Evolutionary conservation across 805 yeast species (phyloP).

Genomic region (Candida germanica): DNA sequence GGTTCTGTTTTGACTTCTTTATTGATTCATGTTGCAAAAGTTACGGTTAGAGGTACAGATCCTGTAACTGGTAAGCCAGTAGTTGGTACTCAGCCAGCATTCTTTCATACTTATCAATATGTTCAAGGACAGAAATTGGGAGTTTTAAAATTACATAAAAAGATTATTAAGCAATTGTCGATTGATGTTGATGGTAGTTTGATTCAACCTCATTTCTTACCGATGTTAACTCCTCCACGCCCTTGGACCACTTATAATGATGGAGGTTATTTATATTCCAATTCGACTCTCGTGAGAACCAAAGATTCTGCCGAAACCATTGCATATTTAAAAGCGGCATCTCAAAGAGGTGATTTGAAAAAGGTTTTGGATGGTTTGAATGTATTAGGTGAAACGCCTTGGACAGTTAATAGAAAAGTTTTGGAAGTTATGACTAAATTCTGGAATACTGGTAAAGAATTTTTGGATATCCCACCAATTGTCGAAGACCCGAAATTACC

Average conservation of each 20-base stretch:
- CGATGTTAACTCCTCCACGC: slow-evolving; percentile 89
- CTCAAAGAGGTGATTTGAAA: slow-evolving; percentile 61
- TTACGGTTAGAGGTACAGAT: slow-evolving; percentile 74
- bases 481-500: slow-evolving; percentile 45
- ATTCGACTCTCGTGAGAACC: slow-evolving; percentile 65
- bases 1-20: slow-evolving; percentile 79
- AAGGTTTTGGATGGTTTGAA: slow-evolving; percentile 77
- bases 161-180: slow-evolving; percentile 62
- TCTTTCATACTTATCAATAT: slow-evolving; percentile 83
- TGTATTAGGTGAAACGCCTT: slow-evolving; percentile 80
- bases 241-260: slow-evolving; percentile 80
- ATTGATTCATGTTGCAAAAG: slow-evolving; percentile 77
- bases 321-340: slow-evolving; percentile 85
- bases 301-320: slow-evolving; percentile 85
- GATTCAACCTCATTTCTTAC: slow-evolving; percentile 81
- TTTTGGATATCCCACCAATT: slow-evolving; percentile 64
- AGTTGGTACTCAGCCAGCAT: slow-evolving; percentile 82
- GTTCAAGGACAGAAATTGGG: slow-evolving; percentile 78
- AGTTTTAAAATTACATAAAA: slow-evolving; percentile 70
- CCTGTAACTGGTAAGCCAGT: slow-evolving; percentile 70
- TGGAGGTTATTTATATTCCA: slow-evolving; percentile 80
- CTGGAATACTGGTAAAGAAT: slow-evolving; percentile 85
- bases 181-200: slow-evolving; percentile 62
- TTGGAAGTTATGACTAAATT: slow-evolving; percentile 67
- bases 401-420: slow-evolving; percentile 82